Conservation (phyloP, 352 stramenopile species). For the Phytopythium helicoides region DNA sequence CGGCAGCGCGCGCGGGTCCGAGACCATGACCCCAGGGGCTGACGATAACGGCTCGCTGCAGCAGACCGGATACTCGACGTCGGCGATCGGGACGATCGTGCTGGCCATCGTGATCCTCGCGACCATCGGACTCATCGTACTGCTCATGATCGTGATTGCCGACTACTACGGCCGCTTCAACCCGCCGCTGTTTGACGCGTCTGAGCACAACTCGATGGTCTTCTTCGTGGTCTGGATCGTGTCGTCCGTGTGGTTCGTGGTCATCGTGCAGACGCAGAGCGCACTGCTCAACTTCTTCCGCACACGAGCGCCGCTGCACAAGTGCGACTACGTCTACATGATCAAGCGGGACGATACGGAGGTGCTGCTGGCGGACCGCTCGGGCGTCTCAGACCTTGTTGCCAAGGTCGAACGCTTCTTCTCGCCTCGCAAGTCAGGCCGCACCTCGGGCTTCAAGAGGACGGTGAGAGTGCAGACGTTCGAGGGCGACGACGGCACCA, state of each 20-base stretch:
- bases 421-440: constrained; percentile 4
- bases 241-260: constrained; percentile 12
- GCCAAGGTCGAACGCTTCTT: constrained; percentile 22
- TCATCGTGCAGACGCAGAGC: constrained; percentile 18
- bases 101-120: constrained; percentile 39
- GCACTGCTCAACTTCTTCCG: constrained; percentile 26
- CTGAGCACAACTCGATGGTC: constrained; percentile 14
- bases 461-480: constrained; percentile 15
- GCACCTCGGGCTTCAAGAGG: constrained; percentile 3
- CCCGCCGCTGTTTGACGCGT: constrained; percentile 19
- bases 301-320: constrained; percentile 10
- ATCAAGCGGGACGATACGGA: constrained; percentile 23
- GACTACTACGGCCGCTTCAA: constrained; percentile 49
- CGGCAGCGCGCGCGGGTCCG: background rate
- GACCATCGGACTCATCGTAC: constrained; percentile 36
- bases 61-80: constrained; percentile 25
- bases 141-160: constrained; percentile 43
- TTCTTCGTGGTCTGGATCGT: constrained; percentile 29
- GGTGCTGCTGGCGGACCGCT: constrained; percentile 19
- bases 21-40: background rate
- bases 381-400: constrained; percentile 16
- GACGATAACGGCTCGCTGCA: constrained; percentile 2
- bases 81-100: constrained; percentile 9
- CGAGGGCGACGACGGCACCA: constrained; percentile 2
- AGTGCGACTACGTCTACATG: constrained; percentile 23